Conservation (phyloP, 2,329 filamentous ascomycete species). For the Claviceps sp. region DNA sequence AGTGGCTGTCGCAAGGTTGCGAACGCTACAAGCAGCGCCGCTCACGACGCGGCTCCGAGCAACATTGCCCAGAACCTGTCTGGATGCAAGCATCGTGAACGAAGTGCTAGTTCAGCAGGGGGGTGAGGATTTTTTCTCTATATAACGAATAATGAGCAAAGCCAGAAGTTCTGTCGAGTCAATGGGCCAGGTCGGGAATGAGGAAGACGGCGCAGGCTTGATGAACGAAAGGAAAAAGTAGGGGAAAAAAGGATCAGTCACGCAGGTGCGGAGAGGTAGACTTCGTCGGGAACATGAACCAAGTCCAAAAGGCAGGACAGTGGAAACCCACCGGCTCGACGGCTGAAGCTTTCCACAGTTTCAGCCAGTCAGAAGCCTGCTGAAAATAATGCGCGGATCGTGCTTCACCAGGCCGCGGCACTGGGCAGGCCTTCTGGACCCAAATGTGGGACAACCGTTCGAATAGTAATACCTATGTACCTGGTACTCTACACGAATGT, state of each 20-base stretch:
- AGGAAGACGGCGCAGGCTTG: slow-evolving; percentile 5
- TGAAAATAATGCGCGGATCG: slow-evolving; percentile 13
- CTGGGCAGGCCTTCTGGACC: no score
- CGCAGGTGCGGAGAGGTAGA: slow-evolving; percentile 16
- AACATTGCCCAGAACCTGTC: slow-evolving; percentile 53
- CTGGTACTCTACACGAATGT: no score
- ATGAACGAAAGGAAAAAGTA: slow-evolving; percentile 11
- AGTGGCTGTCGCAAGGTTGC: slow-evolving; percentile 71
- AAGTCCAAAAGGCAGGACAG: slow-evolving; percentile 7
- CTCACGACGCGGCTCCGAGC: slow-evolving; percentile 46
- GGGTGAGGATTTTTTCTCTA: slow-evolving; percentile 14
- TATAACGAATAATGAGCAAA: slow-evolving; percentile 10
- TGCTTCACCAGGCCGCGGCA: neutral
- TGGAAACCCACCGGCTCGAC: neutral
- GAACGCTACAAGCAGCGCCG: slow-evolving; percentile 46
- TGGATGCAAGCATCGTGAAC: slow-evolving; percentile 53
- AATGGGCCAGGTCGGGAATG: slow-evolving; percentile 4
- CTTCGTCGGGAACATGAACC: slow-evolving; percentile 8
- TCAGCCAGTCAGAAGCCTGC: slow-evolving; percentile 13
- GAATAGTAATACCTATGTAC: no score
- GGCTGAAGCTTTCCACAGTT: neutral
- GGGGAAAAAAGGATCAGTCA: slow-evolving; percentile 5
- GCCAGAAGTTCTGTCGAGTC: slow-evolving; percentile 9
- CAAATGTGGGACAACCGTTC: no score
- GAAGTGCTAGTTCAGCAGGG: slow-evolving; percentile 19